Percentiles rank a stretch among this genome's conserved stretches.
Conservation (phyloP, 1,284 basidiomycete genomes). For the Cryptococcus sp. region DNA sequence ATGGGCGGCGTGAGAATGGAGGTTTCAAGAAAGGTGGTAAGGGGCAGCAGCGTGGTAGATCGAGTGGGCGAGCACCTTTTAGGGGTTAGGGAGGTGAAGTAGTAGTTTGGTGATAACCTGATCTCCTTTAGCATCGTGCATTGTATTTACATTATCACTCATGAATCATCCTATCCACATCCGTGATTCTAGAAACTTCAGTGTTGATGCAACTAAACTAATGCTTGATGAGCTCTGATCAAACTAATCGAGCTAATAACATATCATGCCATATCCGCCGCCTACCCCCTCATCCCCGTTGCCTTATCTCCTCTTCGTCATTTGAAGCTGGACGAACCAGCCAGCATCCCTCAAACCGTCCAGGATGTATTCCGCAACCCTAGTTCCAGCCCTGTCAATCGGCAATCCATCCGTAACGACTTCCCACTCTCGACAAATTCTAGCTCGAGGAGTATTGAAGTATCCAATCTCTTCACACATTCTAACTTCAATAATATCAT, state of each 20-base stretch:
- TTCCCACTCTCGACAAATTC: constrained; percentile 33
- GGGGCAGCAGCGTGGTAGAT: too few species aligned
- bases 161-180: too few species aligned
- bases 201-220: too few species aligned
- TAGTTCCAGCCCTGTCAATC: constrained; percentile 14
- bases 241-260: too few species aligned
- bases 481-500: constrained; percentile 16
- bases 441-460: constrained; percentile 6
- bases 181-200: background rate
- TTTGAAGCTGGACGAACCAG: constrained; percentile 19
- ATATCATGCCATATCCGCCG: too few species aligned
- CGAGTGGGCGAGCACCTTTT: too few species aligned
- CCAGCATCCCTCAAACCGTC: constrained; percentile 23
- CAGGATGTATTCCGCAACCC: constrained; percentile 28
- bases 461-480: constrained; percentile 35
- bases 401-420: constrained; percentile 24
- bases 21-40: background rate
- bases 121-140: too few species aligned
- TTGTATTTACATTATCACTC: too few species aligned
- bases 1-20: background rate
- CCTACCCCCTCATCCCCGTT: background rate
- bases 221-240: too few species aligned
- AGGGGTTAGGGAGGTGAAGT: too few species aligned
- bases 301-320: background rate
- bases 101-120: too few species aligned